These are phyloP conservation scores for Apiospora pterosperma DNA, from an alignment of 2,329 filamentous ascomycete species.

Conservation along the genomic window DNA sequence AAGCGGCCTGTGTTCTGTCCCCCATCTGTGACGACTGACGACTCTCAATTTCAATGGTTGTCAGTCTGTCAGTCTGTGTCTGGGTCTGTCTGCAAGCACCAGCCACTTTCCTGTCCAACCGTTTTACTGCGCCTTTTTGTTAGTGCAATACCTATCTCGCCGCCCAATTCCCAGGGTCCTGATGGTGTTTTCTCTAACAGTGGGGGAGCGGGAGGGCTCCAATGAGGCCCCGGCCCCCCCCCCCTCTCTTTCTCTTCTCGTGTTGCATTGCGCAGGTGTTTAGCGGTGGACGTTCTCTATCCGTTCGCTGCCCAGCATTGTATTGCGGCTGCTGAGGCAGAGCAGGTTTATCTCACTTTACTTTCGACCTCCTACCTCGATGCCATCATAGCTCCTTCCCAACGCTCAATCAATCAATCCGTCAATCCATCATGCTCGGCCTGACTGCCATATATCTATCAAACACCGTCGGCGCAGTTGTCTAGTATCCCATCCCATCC, in stretches of 20 bases:
- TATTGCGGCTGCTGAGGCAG: constrained; percentile 1
- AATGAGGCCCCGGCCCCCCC: not conserved
- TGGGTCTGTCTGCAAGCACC: constrained; percentile 2
- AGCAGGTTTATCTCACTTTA: not conserved
- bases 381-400: not conserved
- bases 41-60: too few species aligned
- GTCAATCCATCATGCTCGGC: not conserved
- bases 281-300: not conserved
- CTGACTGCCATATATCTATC: not conserved
- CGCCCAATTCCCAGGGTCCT: not conserved
- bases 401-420: not conserved
- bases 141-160: not conserved
- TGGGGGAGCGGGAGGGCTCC: not conserved
- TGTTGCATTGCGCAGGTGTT: not conserved
- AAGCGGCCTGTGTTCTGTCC: not conserved
- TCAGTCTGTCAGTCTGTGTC: too few species aligned
- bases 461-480: not conserved
- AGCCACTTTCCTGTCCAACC: not conserved
- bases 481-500: not conserved
- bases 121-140: not conserved
- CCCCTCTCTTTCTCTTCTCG: not conserved
- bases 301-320: not conserved
- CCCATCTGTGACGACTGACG: not conserved
- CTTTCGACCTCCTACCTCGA: not conserved
- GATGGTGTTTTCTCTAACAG: not conserved